Evolutionary conservation across 371 early-diverging fungal species (phyloP), one percentile per base, ranked within the genome.

Genomic region (Phascolomyces articulosus): DNA sequence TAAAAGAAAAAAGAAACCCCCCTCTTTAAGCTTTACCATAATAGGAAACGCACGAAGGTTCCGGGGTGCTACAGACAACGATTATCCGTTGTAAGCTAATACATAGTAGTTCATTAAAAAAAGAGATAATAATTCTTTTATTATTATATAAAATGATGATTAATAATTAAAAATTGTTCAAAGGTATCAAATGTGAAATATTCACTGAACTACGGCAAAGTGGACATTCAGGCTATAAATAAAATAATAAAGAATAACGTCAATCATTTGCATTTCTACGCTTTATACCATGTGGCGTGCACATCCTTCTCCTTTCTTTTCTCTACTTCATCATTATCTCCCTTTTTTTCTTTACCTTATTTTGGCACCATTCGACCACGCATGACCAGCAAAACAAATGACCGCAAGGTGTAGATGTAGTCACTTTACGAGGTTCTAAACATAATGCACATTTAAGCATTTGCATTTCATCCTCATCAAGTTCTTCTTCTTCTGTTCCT

Each of bases 321-420:
- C 34, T 11, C 34, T 34, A n/a, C n/a, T n/a, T n/a, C n/a, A n/a
- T n/a, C n/a, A n/a, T n/a, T n/a, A n/a, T n/a, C n/a, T n/a, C n/a
- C n/a, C n/a, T n/a, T n/a, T n/a, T n/a, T 3, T 16, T 10, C 23
- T 71, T 67, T 77, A 89, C 91, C 89, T 93, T 95, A 64, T 88
- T 92, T 64, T 91, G 87, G 68, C 93, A 93, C 95, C 97, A 95
- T 73, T 94, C 95, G 24, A 90, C 82, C 41, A 93, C 90, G 68
- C 97, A 96, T 15, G 74, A 87, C 96, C 96, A 96, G 74, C 97
- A 96, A 67, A 95, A 95, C 68, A 96, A 66, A 74, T 96, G 97
- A 0, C 97, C 97, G 72, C 97, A 96, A 3, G 93, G 91, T 0
- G 97, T 95, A 0, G 92, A 84, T 0, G 95, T 94, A 0, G 95